Percentiles rank a stretch among this genome's conserved stretches.
phyloP scores from a whole-genome alignment of 2,329 filamentous ascomycete genomes.

The Aphanocladium album region DNA sequence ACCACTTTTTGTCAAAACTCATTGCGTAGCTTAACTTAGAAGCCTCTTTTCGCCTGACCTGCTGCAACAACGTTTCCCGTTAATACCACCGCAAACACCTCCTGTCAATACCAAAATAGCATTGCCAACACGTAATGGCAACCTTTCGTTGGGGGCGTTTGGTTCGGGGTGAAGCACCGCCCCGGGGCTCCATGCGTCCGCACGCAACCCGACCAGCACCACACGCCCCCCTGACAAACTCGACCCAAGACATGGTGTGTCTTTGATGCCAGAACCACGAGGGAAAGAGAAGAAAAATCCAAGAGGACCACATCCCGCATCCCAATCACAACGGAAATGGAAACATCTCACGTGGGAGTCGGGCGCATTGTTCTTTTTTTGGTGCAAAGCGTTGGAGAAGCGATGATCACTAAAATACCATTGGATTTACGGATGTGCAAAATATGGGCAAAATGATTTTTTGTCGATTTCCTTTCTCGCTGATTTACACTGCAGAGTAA shows the following conservation, averaged over 20 bases:
- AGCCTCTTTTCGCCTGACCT: background rate
- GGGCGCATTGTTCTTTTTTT: background rate
- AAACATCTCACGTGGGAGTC: background rate
- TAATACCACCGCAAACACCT: background rate
- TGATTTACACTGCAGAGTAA: background rate
- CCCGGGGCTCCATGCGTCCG: background rate
- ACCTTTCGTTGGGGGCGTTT: background rate
- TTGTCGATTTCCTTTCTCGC: background rate
- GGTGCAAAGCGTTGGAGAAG: background rate
- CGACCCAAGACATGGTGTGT: background rate
- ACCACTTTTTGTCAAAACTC: background rate
- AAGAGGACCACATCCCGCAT: background rate
- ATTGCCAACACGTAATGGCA: background rate
- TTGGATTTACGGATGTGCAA: background rate
- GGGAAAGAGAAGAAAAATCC: too few species aligned
- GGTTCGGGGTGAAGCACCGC: background rate
- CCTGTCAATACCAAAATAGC: background rate
- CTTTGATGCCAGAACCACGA: too few species aligned
- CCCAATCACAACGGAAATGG: background rate
- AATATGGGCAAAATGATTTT: background rate
- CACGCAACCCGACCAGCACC: background rate
- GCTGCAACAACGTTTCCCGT: background rate
- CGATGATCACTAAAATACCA: background rate
- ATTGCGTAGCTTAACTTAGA: background rate
- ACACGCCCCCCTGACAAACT: background rate